Evolutionary conservation across 1,284 basidiomycete genomes (phyloP), one percentile per base, ranked within the genome.

Genomic region (Heliocybe sulcata): DNA sequence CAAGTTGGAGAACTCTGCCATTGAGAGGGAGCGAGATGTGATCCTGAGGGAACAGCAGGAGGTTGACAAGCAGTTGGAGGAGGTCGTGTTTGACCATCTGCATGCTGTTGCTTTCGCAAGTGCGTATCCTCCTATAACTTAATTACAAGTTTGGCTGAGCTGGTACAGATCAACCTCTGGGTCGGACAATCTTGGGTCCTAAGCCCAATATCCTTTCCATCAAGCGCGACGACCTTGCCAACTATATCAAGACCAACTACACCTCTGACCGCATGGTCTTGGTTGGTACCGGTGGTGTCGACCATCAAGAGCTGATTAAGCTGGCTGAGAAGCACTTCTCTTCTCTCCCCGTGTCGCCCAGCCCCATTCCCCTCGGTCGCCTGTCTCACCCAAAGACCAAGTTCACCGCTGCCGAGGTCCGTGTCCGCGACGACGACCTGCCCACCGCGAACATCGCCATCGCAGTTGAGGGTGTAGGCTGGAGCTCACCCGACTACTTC

Each of bases 181-280:
- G 97, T 54, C 89, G 94, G 65, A 98, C 96, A 63, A 99, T 99
- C 72, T 90, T 99, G 57, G 97, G 96, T 27, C 95, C 96, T 56
- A 95, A 95, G 76, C 81, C 85, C 63, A 97, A 98, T 79, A 98
- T 99, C 68, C 81, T 96, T 61, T 98, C 96, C 56, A 96, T 99
- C 78, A 86, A 87, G 72, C 90, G 90, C 54, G 85, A 92, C 63
- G 94, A 99, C 74, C 86, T 99, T 53, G 73, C 82, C 35, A 80
- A 79, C 52, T 99, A 99, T 80, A 98, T 99, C 77, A 86, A 93
- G 74, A 94, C 89, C 65, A 98, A 99, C 81, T 99, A 99, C 78
- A 95, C 93, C 54, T 89, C 96, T 56, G 96, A 99, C 79, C 92
- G 94, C 62, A 98, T 99, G 94, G 94, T 97, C 58, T 87, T 99